phyloP scores from a whole-genome alignment of 2,329 filamentous ascomycete species.

The Paracorniculantispora psalliotae region DNA sequence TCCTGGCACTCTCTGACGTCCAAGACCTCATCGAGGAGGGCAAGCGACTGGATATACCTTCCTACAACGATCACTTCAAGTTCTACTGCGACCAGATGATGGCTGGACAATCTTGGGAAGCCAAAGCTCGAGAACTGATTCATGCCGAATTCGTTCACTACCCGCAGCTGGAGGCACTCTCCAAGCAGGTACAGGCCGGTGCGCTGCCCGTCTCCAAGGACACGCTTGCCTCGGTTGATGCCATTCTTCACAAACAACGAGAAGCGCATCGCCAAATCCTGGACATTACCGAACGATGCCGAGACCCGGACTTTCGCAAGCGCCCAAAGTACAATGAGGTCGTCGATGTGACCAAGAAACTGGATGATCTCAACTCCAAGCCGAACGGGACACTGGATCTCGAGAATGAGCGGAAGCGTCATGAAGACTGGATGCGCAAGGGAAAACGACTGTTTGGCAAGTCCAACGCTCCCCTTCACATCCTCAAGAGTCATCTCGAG shows the following conservation, averaged over 20 bases:
- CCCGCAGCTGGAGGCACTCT: slow-evolving; percentile 87
- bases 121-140: slow-evolving; percentile 88
- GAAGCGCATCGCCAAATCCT: slow-evolving; percentile 88
- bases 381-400: slow-evolving; percentile 86
- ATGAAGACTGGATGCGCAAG: slow-evolving; percentile 98
- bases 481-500: slow-evolving; percentile 89
- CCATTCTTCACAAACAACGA: slow-evolving; percentile 90
- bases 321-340: slow-evolving; percentile 86
- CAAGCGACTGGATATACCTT: slow-evolving; percentile 68
- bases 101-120: slow-evolving; percentile 82
- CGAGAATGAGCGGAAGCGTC: slow-evolving; percentile 87
- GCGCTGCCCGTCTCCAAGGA: slow-evolving; percentile 75
- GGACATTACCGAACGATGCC: slow-evolving; percentile 73
- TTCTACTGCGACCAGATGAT: slow-evolving; percentile 71
- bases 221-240: slow-evolving; percentile 77
- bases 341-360: slow-evolving; percentile 78
- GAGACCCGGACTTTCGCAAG: slow-evolving; percentile 67
- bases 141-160: slow-evolving; percentile 89
- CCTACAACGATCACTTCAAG: slow-evolving; percentile 73
- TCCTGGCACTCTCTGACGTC: slow-evolving; percentile 73
- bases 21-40: slow-evolving; percentile 73
- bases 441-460: slow-evolving; percentile 98
- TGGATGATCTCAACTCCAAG: slow-evolving; percentile 89
- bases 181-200: slow-evolving; percentile 66
- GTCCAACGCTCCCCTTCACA: slow-evolving; percentile 93